A percentile compares a stretch with the other conserved stretches of the same genome.
These are phyloP conservation scores for Termitomyces sp. DNA, from an alignment of 1,284 basidiomycete genomes.

Conservation along the genomic window DNA sequence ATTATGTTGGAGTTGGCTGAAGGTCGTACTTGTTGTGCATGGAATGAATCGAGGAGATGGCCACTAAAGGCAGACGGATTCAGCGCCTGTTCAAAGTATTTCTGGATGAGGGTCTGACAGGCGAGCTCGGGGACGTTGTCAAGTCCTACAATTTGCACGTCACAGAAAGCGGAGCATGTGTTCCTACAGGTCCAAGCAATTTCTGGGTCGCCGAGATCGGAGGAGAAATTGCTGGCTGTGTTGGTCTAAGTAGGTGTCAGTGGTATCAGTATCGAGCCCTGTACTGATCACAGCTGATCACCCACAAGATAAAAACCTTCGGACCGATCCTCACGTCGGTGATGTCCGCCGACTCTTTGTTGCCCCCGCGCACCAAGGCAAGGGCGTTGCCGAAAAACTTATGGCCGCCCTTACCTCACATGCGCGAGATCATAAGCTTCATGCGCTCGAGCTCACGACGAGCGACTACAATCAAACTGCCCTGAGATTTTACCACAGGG, in stretches of 20 bases:
- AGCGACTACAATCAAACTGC: constrained; percentile 14
- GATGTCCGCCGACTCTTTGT: constrained; percentile 14
- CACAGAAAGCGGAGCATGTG: constrained; percentile 5
- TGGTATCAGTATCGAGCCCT: neutral
- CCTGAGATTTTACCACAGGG: constrained; percentile 10
- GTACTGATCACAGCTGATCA: neutral
- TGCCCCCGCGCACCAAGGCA: constrained; percentile 11
- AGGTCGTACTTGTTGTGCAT: constrained; percentile 27
- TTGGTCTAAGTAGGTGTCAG: constrained; percentile 13
- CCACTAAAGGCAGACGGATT: constrained; percentile 34
- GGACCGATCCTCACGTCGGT: constrained; percentile 7
- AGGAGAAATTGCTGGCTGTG: constrained; percentile 12
- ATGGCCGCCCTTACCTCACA: constrained; percentile 13
- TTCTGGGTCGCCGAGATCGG: constrained; percentile 16
- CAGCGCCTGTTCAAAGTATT: constrained; percentile 4
- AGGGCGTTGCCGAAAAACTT: constrained; percentile 12
- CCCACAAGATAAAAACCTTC: neutral
- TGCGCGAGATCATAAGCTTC: constrained; percentile 9
- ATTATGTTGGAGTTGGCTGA: constrained; percentile 29
- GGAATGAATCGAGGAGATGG: constrained; percentile 41
- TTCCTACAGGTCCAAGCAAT: constrained; percentile 4
- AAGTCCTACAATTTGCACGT: constrained; percentile 5
- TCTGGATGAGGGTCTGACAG: constrained; percentile 8
- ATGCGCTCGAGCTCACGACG: constrained; percentile 13
- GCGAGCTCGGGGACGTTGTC: constrained; percentile 13